A percentile compares a stretch with the other conserved stretches of the same genome.
phyloP scores from a whole-genome alignment of 2,329 filamentous ascomycete species.

The Fusarium euwallaceae region DNA sequence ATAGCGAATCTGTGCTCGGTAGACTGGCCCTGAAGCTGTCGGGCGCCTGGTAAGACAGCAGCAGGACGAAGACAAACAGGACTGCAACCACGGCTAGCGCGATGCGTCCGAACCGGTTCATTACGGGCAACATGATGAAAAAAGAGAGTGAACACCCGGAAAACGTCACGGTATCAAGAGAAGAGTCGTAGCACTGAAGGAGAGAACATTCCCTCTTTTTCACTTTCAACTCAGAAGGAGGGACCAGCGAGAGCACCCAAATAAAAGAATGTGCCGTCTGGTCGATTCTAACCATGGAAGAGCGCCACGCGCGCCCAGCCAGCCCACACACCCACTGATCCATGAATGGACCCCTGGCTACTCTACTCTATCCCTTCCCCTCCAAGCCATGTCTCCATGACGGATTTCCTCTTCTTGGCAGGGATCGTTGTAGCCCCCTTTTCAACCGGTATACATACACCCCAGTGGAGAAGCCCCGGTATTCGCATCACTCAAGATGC shows the following conservation, averaged over 20 bases:
- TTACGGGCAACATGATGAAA: constrained; percentile 37
- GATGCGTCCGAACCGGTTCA: constrained; percentile 42
- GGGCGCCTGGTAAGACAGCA: constrained; percentile 38
- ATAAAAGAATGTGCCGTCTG: constrained; percentile 27
- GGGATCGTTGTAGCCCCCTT: constrained; percentile 32
- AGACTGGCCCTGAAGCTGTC: constrained; percentile 35
- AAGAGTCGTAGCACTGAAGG: constrained; percentile 1
- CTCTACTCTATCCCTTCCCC: background rate
- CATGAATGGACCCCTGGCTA: constrained; percentile 10
- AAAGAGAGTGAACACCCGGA: constrained; percentile 35
- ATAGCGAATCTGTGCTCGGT: constrained; percentile 38
- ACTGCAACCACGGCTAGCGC: constrained; percentile 43
- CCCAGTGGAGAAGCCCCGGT: background rate
- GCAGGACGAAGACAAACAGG: constrained; percentile 35
- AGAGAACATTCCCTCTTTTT: constrained; percentile 1
- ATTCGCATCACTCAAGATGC: background rate
- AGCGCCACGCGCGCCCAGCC: constrained; percentile 27
- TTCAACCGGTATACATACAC: background rate
- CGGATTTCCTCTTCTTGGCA: constrained; percentile 1
- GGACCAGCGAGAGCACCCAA: constrained; percentile 7
- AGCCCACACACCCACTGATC: constrained; percentile 9
- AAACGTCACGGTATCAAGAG: constrained; percentile 20
- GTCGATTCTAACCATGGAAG: constrained; percentile 30
- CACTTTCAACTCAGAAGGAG: background rate
- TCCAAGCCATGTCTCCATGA: background rate